Base-by-base conservation (phyloP, 78 protist genomes). In the Dictyostelium brefeldianum region DNA sequence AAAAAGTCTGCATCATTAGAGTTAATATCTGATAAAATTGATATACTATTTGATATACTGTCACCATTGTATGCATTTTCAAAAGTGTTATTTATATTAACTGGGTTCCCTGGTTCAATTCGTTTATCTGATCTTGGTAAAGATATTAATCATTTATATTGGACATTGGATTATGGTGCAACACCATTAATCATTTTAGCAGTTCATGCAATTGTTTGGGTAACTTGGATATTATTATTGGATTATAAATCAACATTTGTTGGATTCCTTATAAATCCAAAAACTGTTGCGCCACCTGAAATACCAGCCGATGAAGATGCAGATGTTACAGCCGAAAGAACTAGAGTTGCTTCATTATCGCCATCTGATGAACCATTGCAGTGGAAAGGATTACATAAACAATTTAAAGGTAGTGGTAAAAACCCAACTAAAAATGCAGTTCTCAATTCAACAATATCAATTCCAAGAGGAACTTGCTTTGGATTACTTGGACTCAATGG, bases 401-500 rank as follows among this genome's bases (percentile, higher is more conserved):
- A 64, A 3, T 87, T 87, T 84, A 12, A 14, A 9, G 43, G 83
- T n/a, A 87, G 51, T n/a, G 93, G 93, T 22, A 87, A 87, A 56
- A 77, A 74, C 29, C 83, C 83, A 31, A 46, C 31, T 7, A 87
- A 87, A 43, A 77, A 57, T 50, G 93, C 93, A 25, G 93, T 87
- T 11, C 71, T 77, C 29, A 77, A 77, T 27, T 75, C 71, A 14
- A 50, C 85, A 17, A 22, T 87, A 2, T 83, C 84, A n/a, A 77
- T 87, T 31, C 79, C 93, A 46, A 6, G 53, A 22, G 93, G 93
- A 65, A 79, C 77, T 31, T 77, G 84, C 1, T 87, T 87, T 65
- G 93, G 84, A 50, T 31, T 87, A 17, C 41, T 87, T 0, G 93
- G 93, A 22, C 6, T 80, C 4, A 87, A 87, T 62, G 93, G 93